Evolutionary conservation across 176 grass and related monocot species (phyloP), one percentile per base, ranked within the genome.

Genomic region (Echinochloa phyllopogon): DNA sequence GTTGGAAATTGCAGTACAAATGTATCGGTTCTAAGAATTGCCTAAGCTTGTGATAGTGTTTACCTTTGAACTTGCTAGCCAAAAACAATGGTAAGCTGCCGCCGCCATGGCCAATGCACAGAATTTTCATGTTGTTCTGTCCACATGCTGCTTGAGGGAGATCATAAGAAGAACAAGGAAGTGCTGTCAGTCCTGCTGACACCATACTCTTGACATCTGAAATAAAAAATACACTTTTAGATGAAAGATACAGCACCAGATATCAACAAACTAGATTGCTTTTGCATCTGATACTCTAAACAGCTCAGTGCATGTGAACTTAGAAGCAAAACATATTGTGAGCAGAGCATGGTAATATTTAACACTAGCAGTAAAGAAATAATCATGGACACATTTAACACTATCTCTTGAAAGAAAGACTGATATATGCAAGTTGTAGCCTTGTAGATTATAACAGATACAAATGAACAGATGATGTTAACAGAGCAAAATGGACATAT

Each of bases 191-290:
- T 55, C 91, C 95, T 11, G 84, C 83, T 41, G 93, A 90, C 53
- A 95, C 87, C 93, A 98, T 93, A 74, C 93, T 93, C 85, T 93
- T 98, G 10, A 90, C 61, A 93, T 98, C 93, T 98, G 87, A 21
- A 84, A 85, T 82, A 23, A 84, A 85, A 85, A 23, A 72, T 20
- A 0, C 62, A 15, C 8, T 13, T 69, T 86, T 83, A 92, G 66
- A 80, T 38, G 41, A 79, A 57, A 51, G 25, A 55, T 60, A 91
- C 65, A 25, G 50, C 6, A 0, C 18, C 18, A 52, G 53, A 60
- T 4, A 15, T 24, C 25, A 83, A 45, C 13, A 14, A 18, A 18
- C 17, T 68, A 17, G 15, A 10, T 74, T 45, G 15, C 5, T 36
- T 84, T 43, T 58, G 59, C 59, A 80, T 33, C 17, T 39, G 72